phyloP scores from a whole-genome alignment of 106 monocot genomes.

The Phalaenopsis equestris region DNA sequence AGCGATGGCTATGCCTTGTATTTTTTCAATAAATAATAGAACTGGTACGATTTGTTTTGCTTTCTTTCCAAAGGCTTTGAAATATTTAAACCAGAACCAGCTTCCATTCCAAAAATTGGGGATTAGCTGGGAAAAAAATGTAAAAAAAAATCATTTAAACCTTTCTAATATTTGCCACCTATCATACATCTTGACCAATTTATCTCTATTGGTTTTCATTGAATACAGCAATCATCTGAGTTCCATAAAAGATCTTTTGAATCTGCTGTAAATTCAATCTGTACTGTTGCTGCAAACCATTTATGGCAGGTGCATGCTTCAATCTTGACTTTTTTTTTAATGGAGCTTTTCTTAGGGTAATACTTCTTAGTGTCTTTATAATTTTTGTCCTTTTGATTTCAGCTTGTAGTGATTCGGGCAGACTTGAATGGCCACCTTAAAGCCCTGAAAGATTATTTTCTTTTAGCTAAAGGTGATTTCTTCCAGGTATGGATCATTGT shows the following conservation, averaged over 20 bases:
- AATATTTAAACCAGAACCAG: neutral
- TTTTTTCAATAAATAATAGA: neutral
- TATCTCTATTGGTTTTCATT: neutral
- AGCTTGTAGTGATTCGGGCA: conserved; percentile 96
- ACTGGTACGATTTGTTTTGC: neutral
- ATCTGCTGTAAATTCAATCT: conserved; percentile 70
- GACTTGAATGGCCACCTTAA: conserved; percentile 95
- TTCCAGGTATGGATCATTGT: conserved; percentile 58
- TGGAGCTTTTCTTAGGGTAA: neutral
- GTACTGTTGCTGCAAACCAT: conserved; percentile 90
- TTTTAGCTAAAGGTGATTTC: conserved; percentile 97
- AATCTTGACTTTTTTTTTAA: neutral
- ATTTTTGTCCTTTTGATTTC: conserved; percentile 14
- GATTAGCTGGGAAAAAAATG: neutral
- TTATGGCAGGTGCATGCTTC: conserved; percentile 77
- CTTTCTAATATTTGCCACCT: neutral
- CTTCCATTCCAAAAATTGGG: neutral
- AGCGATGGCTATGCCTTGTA: neutral
- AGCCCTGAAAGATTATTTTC: conserved; percentile 97
- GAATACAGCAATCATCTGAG: conserved; percentile 67
- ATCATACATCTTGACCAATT: neutral
- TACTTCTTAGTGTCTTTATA: neutral
- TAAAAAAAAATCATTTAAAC: neutral
- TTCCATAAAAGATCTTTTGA: conserved; percentile 86
- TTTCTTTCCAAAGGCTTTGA: neutral